A percentile compares a stretch with the other conserved stretches of the same genome.
These are phyloP conservation scores for Scenedesmus sp. DNA, from an alignment of 163 green algal genomes.

Conservation along the genomic window DNA sequence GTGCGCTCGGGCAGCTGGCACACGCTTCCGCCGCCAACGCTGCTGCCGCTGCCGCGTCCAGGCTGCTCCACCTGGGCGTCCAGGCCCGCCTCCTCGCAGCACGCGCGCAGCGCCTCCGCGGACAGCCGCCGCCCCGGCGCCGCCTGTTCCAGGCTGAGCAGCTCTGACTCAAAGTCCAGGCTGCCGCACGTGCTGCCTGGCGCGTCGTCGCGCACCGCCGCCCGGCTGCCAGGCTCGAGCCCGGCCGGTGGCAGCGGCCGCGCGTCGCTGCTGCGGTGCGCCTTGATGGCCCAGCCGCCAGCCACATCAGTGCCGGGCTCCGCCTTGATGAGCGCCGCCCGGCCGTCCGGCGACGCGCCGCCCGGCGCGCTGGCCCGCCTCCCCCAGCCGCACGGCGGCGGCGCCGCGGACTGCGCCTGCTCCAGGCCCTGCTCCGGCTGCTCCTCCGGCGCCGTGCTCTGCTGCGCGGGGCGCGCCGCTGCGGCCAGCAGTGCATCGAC, in stretches of 20 bases:
- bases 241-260: background rate
- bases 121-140: constrained; percentile 27
- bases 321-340: background rate
- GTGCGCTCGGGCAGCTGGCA: no score
- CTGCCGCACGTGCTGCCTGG: background rate
- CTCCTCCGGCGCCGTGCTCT: background rate
- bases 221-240: no score
- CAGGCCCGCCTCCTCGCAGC: background rate
- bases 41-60: background rate
- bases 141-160: constrained; percentile 10
- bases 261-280: background rate
- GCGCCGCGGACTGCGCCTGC: background rate
- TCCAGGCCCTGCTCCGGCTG: background rate
- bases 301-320: background rate
- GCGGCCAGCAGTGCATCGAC: constrained; percentile 29
- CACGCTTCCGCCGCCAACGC: no score
- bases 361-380: background rate
- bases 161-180: constrained; percentile 19
- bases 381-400: background rate
- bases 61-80: background rate
- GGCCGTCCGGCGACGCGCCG: background rate
- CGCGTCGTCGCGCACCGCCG: background rate
- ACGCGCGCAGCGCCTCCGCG: constrained; percentile 10
- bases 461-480: background rate
- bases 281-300: background rate